phyloP scores from a whole-genome alignment of 2,329 filamentous ascomycete genomes.

The Aspergillus sp. region DNA sequence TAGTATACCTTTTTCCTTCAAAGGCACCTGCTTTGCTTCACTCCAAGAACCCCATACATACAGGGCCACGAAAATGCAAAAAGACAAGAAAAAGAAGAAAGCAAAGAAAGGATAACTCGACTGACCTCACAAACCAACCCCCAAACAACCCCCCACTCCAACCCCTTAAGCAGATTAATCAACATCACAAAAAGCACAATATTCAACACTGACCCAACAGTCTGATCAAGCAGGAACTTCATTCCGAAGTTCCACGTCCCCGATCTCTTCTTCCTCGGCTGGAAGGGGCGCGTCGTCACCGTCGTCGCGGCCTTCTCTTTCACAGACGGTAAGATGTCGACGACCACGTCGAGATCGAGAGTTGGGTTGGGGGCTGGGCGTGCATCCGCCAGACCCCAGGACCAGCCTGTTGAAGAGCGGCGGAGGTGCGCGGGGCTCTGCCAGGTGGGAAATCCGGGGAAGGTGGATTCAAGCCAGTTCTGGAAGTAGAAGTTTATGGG shows the following conservation, averaged over 20 bases:
- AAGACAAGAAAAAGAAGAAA: not conserved
- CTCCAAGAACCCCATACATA: no score
- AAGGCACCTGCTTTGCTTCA: no score
- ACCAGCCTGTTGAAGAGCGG: no score
- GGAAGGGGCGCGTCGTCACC: not conserved
- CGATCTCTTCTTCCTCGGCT: not conserved
- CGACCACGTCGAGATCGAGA: not conserved
- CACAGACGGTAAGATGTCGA: not conserved
- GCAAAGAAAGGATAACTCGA: not conserved
- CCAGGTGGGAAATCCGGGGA: slow-evolving; percentile 61
- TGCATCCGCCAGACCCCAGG: no score
- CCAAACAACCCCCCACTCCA: slow-evolving; percentile 24
- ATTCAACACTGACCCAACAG: slow-evolving; percentile 56
- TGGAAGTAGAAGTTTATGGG: slow-evolving; percentile 90
- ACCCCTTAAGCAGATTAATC: slow-evolving; percentile 48
- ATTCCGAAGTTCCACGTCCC: slow-evolving; percentile 30
- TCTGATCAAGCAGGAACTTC: slow-evolving; percentile 61
- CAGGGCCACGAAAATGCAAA: not conserved
- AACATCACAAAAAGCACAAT: slow-evolving; percentile 57
- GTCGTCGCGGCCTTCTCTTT: slow-evolving; percentile 12
- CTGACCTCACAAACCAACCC: slow-evolving; percentile 35
- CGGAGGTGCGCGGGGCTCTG: not conserved
- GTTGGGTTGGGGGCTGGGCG: no score
- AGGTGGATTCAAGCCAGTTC: slow-evolving; percentile 70
- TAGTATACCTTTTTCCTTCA: not conserved